These are phyloP conservation scores for Plasmodium relictum DNA, from an alignment of 169 alveolate species.

Conservation along the genomic window DNA sequence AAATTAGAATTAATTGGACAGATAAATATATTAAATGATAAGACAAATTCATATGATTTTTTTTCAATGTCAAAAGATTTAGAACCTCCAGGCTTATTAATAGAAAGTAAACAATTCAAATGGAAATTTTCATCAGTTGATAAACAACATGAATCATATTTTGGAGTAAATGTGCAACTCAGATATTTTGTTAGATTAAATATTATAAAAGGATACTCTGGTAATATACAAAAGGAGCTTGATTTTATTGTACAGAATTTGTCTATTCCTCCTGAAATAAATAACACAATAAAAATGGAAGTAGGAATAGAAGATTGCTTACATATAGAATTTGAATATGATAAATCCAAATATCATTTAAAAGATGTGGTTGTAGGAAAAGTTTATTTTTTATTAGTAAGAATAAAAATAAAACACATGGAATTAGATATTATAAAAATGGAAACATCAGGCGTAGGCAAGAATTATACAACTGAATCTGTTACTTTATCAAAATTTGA, in stretches of 20 bases:
- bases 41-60: constrained; percentile 94
- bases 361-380: constrained; percentile 98
- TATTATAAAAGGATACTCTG: constrained; percentile 93
- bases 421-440: constrained; percentile 89
- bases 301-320: constrained; percentile 99
- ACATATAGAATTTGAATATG: constrained; percentile 96
- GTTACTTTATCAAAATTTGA: constrained; percentile 97
- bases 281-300: constrained; percentile 96
- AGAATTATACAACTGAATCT: constrained; percentile 92
- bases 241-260: constrained; percentile 96
- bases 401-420: constrained; percentile 98
- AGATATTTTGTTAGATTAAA: constrained; percentile 94
- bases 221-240: constrained; percentile 92
- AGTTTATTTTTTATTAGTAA: constrained; percentile 96
- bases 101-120: constrained; percentile 92
- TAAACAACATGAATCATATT: constrained; percentile 97
- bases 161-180: constrained; percentile 95
- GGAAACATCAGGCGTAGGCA: constrained; percentile 79
- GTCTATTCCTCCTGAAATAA: constrained; percentile 90
- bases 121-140: constrained; percentile 97
- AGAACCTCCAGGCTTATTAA: constrained; percentile 97
- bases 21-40: constrained; percentile 94
- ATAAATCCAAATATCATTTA: constrained; percentile 95
- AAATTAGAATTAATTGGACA: constrained; percentile 97
- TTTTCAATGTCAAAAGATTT: constrained; percentile 96